Evolutionary conservation across 768 basidiomycete genomes (phyloP).

Genomic region (Russula sp.): DNA sequence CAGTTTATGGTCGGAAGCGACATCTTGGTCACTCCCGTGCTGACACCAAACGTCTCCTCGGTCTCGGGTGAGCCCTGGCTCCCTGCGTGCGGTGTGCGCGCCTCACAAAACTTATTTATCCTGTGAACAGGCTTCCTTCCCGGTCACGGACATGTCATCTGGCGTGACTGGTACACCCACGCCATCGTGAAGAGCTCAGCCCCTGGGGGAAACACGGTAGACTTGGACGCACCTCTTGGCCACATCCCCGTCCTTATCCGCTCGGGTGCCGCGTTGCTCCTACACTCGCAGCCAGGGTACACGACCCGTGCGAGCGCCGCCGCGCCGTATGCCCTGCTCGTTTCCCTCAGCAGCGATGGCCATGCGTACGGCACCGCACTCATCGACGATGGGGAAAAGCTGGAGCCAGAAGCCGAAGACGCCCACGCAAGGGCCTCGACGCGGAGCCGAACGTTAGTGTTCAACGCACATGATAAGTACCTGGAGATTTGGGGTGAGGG

Average conservation of each 20-base stretch:
- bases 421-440: slow-evolving; percentile 29
- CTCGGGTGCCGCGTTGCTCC: slow-evolving; percentile 56
- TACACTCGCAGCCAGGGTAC: slow-evolving; percentile 57
- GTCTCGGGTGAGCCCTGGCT: slow-evolving; percentile 46
- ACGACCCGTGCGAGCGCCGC: slow-evolving; percentile 59
- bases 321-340: slow-evolving; percentile 55
- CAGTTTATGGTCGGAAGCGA: slow-evolving; percentile 70
- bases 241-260: slow-evolving; percentile 74
- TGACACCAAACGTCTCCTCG: slow-evolving; percentile 56
- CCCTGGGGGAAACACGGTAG: slow-evolving; percentile 35
- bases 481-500: slow-evolving; percentile 36
- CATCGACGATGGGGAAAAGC: slow-evolving; percentile 62
- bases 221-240: slow-evolving; percentile 58
- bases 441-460: slow-evolving; percentile 41
- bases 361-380: slow-evolving; percentile 53
- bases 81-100: background rate
- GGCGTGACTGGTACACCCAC: slow-evolving; percentile 74
- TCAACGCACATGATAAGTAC: slow-evolving; percentile 32
- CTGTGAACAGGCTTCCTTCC: slow-evolving; percentile 50
- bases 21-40: slow-evolving; percentile 70
- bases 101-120: background rate
- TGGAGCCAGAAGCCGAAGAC: slow-evolving; percentile 27
- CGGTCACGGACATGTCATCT: slow-evolving; percentile 47
- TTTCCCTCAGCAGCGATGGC: slow-evolving; percentile 43
- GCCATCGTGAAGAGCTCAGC: slow-evolving; percentile 36